phyloP scores from a whole-genome alignment of 257 asterid genomes.

The Solanum ahanhuiri region DNA sequence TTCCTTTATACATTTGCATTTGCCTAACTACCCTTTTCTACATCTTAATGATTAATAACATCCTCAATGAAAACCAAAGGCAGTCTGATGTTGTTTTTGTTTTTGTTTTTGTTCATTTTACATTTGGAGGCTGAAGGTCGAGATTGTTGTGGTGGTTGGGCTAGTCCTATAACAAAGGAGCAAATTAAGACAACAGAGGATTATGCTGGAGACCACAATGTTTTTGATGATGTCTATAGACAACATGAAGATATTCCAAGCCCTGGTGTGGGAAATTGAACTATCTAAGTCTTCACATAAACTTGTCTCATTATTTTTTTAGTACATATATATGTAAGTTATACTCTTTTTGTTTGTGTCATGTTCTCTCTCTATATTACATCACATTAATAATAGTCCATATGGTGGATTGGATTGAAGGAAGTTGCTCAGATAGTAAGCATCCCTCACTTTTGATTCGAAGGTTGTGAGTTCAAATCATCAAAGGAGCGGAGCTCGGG shows the following conservation, averaged over 20 bases:
- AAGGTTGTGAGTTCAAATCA: no score
- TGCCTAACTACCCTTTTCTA: not conserved
- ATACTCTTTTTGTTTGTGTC: not conserved
- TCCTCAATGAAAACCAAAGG: not conserved
- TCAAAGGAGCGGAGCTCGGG: no score
- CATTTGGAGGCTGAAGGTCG: not conserved
- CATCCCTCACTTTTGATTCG: no score
- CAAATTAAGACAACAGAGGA: not conserved
- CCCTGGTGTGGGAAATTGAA: constrained; percentile 1
- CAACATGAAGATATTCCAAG: not conserved
- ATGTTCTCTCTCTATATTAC: not conserved
- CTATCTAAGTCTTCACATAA: not conserved
- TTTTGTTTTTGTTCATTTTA: not conserved
- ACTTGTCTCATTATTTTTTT: not conserved
- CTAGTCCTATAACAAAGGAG: not conserved
- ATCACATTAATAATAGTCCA: not conserved
- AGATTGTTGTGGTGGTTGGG: not conserved
- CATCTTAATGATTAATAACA: not conserved
- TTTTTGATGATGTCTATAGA: not conserved
- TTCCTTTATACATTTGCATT: not conserved
- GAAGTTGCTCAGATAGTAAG: no score
- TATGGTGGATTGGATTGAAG: not conserved
- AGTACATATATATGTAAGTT: not conserved
- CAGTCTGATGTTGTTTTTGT: not conserved
- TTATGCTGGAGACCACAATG: not conserved